phyloP scores from a whole-genome alignment of 768 basidiomycete species.

The Termitomyces sp. region DNA sequence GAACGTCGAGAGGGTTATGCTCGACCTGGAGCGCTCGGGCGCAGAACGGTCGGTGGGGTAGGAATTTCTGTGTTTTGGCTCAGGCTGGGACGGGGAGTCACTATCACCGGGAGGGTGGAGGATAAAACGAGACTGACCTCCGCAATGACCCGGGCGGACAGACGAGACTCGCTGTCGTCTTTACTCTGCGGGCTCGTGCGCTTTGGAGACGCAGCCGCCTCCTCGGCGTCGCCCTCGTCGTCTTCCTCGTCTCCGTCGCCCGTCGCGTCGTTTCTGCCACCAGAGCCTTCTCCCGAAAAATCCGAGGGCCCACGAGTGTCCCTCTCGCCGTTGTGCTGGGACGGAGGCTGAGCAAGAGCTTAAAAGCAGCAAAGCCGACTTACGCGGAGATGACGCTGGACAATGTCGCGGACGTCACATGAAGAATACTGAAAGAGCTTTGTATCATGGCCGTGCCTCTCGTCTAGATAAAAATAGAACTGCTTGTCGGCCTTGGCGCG shows the following conservation, averaged over 20 bases:
- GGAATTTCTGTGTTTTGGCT: neutral
- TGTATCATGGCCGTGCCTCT: slow-evolving; percentile 40
- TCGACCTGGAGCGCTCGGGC: slow-evolving; percentile 1
- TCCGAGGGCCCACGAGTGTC: slow-evolving; percentile 30
- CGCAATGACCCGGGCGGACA: slow-evolving; percentile 6
- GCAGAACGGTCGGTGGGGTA: slow-evolving; percentile 3
- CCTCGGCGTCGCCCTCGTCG: slow-evolving; percentile 10
- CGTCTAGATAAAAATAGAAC: slow-evolving; percentile 18
- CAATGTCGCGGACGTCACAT: slow-evolving; percentile 48
- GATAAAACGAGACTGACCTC: slow-evolving; percentile 1
- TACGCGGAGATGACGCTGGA: slow-evolving; percentile 52
- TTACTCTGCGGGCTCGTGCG: neutral
- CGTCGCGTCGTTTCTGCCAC: slow-evolving; percentile 7
- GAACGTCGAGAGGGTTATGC: slow-evolving; percentile 4
- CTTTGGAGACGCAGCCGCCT: slow-evolving; percentile 7
- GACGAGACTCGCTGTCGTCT: slow-evolving; percentile 8
- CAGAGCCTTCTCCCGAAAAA: slow-evolving; percentile 22
- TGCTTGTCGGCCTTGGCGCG: slow-evolving; percentile 12
- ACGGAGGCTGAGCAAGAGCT: neutral
- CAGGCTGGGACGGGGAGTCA: neutral
- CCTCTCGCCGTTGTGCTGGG: slow-evolving; percentile 30
- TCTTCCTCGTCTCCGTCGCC: slow-evolving; percentile 26
- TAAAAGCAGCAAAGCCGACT: slow-evolving; percentile 1
- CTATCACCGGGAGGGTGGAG: neutral
- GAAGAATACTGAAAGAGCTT: slow-evolving; percentile 76